These are phyloP conservation scores for Ilyonectria robusta DNA, from an alignment of 2,329 filamentous ascomycete genomes.

Conservation along the genomic window DNA sequence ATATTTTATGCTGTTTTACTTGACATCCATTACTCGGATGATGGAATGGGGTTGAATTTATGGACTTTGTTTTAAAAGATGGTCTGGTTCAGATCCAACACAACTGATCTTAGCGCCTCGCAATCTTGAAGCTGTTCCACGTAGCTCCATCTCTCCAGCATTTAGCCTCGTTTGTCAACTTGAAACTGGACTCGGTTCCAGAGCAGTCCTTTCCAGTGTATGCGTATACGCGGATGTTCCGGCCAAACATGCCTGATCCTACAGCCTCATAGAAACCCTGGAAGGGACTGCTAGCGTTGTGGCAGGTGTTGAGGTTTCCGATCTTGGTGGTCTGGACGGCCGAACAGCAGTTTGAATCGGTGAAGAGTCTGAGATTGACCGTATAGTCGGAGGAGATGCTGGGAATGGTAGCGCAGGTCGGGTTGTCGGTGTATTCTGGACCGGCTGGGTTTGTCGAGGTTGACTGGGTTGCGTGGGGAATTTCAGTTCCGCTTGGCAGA, in stretches of 20 bases:
- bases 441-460: background rate
- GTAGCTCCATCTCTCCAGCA: constrained; percentile 6
- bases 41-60: too few species aligned
- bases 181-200: background rate
- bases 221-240: constrained; percentile 1
- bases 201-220: constrained; percentile 10
- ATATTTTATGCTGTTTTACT: too few species aligned
- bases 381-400: background rate
- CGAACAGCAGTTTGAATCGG: constrained; percentile 6
- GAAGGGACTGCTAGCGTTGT: constrained; percentile 12
- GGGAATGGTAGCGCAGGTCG: background rate
- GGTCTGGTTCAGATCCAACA: too few species aligned
- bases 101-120: background rate
- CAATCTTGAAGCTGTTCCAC: constrained; percentile 17
- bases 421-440: background rate
- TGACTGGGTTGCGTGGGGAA: background rate
- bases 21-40: too few species aligned
- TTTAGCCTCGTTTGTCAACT: constrained; percentile 10
- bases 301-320: constrained; percentile 9
- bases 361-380: constrained; percentile 7
- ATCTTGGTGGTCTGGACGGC: constrained; percentile 9
- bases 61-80: too few species aligned
- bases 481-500: background rate
- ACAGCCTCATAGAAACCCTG: background rate
- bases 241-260: constrained; percentile 6